A percentile compares a stretch with the other conserved stretches of the same genome.
phyloP scores from a whole-genome alignment of 129 eudicot genomes.

The Chrysanthemum makinoi region DNA sequence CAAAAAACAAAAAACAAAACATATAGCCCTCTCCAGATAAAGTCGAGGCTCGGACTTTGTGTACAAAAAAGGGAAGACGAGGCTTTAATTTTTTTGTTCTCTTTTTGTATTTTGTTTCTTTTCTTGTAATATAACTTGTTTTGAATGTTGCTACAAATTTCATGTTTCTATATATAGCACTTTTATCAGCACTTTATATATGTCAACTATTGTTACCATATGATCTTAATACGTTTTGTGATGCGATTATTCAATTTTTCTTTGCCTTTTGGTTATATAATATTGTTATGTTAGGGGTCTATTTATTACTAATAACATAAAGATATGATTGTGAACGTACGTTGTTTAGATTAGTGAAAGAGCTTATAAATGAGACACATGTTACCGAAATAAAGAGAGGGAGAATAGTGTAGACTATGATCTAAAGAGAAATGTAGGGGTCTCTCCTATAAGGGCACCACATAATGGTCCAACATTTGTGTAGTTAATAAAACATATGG shows the following conservation, averaged over 20 bases:
- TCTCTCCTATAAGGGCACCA: constrained; percentile 24
- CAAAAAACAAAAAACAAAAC: constrained; percentile 19
- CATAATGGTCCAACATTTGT: constrained; percentile 35
- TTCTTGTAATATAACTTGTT: constrained; percentile 19
- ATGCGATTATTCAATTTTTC: not conserved
- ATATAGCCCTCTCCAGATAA: constrained; percentile 74
- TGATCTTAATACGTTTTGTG: not conserved
- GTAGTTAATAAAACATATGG: constrained; percentile 41
- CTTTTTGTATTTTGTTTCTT: constrained; percentile 13
- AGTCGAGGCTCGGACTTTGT: constrained; percentile 46
- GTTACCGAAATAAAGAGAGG: constrained; percentile 6
- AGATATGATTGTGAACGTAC: not conserved
- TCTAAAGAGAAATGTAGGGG: constrained; percentile 13
- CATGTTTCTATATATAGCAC: constrained; percentile 3
- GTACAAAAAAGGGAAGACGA: constrained; percentile 51
- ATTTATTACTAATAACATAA: not conserved
- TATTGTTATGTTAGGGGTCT: not conserved
- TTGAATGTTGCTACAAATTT: not conserved
- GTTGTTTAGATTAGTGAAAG: not conserved
- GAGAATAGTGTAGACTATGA: not conserved
- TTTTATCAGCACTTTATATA: not conserved
- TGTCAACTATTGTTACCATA: not conserved
- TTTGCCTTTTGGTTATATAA: not conserved
- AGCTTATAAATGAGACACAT: not conserved
- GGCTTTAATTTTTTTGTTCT: constrained; percentile 18